A percentile compares a stretch with the other conserved stretches of the same genome.
phyloP scores from a whole-genome alignment of 192 early-diverging fungal species.

The Gryganskiella cystojenkinii region DNA sequence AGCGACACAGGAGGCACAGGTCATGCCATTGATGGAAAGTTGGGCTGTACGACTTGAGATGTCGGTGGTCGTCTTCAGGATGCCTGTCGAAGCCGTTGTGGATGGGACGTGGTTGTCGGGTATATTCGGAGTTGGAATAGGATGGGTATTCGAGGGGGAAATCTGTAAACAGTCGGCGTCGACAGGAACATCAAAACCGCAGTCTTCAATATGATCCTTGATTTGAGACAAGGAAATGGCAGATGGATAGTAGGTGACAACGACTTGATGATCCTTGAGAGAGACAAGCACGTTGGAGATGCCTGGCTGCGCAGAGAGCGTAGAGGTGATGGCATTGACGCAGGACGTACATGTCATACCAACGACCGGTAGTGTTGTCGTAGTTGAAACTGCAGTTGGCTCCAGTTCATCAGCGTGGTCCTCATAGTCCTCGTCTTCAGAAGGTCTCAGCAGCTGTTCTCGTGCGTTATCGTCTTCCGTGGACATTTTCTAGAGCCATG shows the following conservation, averaged over 20 bases:
- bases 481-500: no score
- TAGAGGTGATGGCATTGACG: conserved; percentile 75
- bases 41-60: conserved; percentile 38
- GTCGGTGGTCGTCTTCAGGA: conserved; percentile 1
- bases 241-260: conserved; percentile 63
- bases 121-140: no score
- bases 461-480: no score
- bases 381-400: neutral
- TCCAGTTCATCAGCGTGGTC: neutral
- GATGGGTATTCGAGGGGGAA: no score
- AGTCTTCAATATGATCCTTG: conserved; percentile 70
- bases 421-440: no score
- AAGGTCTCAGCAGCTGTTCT: no score
- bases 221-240: conserved; percentile 49
- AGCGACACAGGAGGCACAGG: conserved; percentile 93
- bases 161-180: conserved; percentile 12
- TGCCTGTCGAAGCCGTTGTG: conserved; percentile 21
- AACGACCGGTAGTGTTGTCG: conserved; percentile 39
- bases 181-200: conserved; percentile 74
- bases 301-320: conserved; percentile 61
- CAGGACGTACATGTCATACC: conserved; percentile 90
- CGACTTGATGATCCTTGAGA: conserved; percentile 63
- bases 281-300: conserved; percentile 65
- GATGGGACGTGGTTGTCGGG: no score
- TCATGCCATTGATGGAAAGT: conserved; percentile 92